Evolutionary conservation across 768 basidiomycete genomes (phyloP).

Genomic region (Hemileccinum impolitum): DNA sequence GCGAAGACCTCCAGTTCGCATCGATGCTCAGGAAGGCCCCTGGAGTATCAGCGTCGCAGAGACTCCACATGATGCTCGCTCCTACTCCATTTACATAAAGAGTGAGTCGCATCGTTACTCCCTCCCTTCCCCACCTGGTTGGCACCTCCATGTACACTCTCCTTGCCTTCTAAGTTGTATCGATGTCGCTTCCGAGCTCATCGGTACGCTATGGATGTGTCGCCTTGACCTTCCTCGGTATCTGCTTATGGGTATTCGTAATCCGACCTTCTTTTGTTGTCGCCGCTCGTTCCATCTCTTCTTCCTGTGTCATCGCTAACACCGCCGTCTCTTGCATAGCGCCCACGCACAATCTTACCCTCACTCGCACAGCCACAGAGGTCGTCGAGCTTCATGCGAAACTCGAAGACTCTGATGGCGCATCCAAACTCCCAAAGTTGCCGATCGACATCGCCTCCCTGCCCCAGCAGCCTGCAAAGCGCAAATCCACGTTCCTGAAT

Average conservation of each 20-base stretch:
- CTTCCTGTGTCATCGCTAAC: constrained; percentile 27
- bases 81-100: constrained; percentile 84
- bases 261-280: constrained; percentile 11
- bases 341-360: constrained; percentile 85
- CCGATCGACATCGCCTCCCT: constrained; percentile 57
- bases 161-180: constrained; percentile 19
- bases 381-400: constrained; percentile 80
- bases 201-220: constrained; percentile 22
- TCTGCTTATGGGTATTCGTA: constrained; percentile 12
- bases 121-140: constrained; percentile 22
- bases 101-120: constrained; percentile 50
- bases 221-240: constrained; percentile 15
- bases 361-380: constrained; percentile 74
- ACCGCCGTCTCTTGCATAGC: constrained; percentile 45
- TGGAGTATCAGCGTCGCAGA: constrained; percentile 90
- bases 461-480: constrained; percentile 54
- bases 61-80: constrained; percentile 65
- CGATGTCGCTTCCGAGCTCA: constrained; percentile 25
- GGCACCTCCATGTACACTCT: constrained; percentile 14
- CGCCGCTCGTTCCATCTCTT: constrained; percentile 14
- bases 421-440: constrained; percentile 53
- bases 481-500: constrained; percentile 81
- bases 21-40: constrained; percentile 75
- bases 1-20: constrained; percentile 52
- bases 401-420: constrained; percentile 63